Evolutionary conservation across 2,329 filamentous ascomycete species (phyloP).

Genomic region (Ceratocystis destructans): DNA sequence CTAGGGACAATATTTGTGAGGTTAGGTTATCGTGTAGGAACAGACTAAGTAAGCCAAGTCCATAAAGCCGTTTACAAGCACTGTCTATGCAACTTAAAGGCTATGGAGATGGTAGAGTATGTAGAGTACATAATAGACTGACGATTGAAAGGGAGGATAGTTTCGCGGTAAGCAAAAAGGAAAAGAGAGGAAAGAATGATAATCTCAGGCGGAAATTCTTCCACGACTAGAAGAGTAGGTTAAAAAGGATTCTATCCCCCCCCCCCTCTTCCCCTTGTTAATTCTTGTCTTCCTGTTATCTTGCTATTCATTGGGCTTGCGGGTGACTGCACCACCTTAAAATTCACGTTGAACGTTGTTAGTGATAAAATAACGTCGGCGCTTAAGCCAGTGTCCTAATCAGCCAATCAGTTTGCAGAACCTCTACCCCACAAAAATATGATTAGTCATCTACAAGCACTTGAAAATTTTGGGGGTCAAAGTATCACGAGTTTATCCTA

Average conservation of each 20-base stretch:
- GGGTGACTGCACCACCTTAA: constrained; percentile 11
- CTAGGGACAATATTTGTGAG: not conserved
- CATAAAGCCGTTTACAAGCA: not conserved
- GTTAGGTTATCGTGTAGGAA: not conserved
- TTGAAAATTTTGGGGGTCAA: constrained; percentile 11
- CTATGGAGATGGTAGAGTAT: not conserved
- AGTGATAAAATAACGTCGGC: constrained; percentile 17
- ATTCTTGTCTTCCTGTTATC: not conserved
- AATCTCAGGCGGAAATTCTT: not conserved
- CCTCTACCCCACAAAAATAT: not conserved
- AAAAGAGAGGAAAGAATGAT: constrained; percentile 3
- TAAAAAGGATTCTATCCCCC: constrained; percentile 9
- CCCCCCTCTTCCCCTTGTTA: not conserved
- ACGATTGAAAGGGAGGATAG: not conserved
- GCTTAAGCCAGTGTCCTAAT: constrained; percentile 16
- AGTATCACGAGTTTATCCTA: constrained; percentile 10
- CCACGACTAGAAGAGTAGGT: not conserved
- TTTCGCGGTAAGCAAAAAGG: not conserved
- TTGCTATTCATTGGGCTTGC: constrained; percentile 3
- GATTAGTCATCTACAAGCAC: constrained; percentile 7
- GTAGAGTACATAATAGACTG: not conserved
- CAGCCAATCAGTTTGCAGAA: constrained; percentile 14
- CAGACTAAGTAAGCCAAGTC: not conserved
- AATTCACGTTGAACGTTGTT: constrained; percentile 11
- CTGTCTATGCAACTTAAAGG: not conserved